A percentile compares a stretch with the other conserved stretches of the same genome.
Conservation (phyloP, 73 alveolate genomes). For the Paramecium octaurelia region DNA sequence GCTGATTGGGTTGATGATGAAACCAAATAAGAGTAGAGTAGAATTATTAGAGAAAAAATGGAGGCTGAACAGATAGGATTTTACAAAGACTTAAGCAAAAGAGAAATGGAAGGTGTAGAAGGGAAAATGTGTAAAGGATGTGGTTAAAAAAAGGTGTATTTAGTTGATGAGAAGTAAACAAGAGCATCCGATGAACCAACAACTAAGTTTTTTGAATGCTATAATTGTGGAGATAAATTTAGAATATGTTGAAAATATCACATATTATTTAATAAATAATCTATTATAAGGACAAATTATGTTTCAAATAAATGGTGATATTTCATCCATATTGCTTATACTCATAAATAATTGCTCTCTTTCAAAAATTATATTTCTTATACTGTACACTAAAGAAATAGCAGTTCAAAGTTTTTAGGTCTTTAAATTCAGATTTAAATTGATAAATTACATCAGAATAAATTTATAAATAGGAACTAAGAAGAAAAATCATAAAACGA, state of each 20-base stretch:
- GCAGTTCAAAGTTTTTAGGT: too few species aligned
- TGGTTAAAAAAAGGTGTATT: conserved; percentile 39
- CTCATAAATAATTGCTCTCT: neutral
- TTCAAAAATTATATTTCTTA: neutral
- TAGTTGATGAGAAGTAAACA: conserved; percentile 51
- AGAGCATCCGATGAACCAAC: conserved; percentile 65
- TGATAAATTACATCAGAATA: too few species aligned
- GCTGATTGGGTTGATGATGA: conserved; percentile 51
- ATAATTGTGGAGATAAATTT: conserved; percentile 59
- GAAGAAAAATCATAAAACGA: too few species aligned
- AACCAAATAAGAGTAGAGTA: neutral
- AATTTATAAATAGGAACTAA: too few species aligned
- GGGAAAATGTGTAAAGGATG: conserved; percentile 59
- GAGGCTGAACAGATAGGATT: conserved; percentile 37
- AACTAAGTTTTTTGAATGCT: conserved; percentile 58
- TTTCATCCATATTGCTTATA: neutral
- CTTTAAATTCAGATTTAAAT: too few species aligned
- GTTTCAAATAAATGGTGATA: neutral
- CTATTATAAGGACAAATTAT: neutral
- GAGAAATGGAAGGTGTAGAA: conserved; percentile 61
- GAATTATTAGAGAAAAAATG: neutral
- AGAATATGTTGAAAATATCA: neutral
- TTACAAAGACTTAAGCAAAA: conserved; percentile 4
- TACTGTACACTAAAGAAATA: too few species aligned
- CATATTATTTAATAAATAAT: neutral